phyloP scores from a whole-genome alignment of 2,329 filamentous ascomycete genomes.

The Colletotrichum somersetense region DNA sequence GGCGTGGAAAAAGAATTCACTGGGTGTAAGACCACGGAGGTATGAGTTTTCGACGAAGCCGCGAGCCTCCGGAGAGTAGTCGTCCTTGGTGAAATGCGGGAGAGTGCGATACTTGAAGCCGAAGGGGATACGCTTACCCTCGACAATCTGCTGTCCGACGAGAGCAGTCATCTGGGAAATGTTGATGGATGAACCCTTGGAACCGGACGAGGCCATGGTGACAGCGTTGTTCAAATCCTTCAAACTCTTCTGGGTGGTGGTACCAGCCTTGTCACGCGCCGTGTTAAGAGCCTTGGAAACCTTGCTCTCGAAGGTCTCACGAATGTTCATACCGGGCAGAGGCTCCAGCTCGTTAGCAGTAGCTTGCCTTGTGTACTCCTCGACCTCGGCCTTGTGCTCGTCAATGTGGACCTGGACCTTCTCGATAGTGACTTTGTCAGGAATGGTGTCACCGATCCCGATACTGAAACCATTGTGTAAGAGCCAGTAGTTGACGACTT shows the following conservation, averaged over 20 bases:
- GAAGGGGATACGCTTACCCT: constrained; percentile 98
- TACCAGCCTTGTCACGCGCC: constrained; percentile 96
- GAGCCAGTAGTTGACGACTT: constrained; percentile 97
- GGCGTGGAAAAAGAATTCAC: constrained; percentile 99
- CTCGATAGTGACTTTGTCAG: constrained; percentile 85
- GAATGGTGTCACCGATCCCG: constrained; percentile 97
- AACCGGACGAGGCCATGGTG: constrained; percentile 95
- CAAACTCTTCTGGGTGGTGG: constrained; percentile 88
- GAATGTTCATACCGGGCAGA: constrained; percentile 97
- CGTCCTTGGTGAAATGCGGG: constrained; percentile 98
- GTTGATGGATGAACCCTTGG: constrained; percentile 99
- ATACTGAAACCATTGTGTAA: constrained; percentile 97
- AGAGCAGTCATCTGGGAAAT: constrained; percentile 99
- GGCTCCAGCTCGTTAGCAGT: constrained; percentile 90
- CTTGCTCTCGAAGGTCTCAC: constrained; percentile 98
- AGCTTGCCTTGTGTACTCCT: constrained; percentile 79
- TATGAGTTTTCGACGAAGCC: constrained; percentile 99
- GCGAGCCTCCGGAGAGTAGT: constrained; percentile 96
- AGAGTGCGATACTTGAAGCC: constrained; percentile 98
- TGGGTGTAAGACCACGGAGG: constrained; percentile 91
- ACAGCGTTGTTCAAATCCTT: constrained; percentile 98
- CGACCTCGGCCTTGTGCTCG: constrained; percentile 84
- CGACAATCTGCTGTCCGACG: constrained; percentile 97
- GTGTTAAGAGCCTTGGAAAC: constrained; percentile 94
- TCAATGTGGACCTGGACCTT: constrained; percentile 87